These are phyloP conservation scores for Turritis glabra DNA, from an alignment of 345 rosid species.

Conservation along the genomic window DNA sequence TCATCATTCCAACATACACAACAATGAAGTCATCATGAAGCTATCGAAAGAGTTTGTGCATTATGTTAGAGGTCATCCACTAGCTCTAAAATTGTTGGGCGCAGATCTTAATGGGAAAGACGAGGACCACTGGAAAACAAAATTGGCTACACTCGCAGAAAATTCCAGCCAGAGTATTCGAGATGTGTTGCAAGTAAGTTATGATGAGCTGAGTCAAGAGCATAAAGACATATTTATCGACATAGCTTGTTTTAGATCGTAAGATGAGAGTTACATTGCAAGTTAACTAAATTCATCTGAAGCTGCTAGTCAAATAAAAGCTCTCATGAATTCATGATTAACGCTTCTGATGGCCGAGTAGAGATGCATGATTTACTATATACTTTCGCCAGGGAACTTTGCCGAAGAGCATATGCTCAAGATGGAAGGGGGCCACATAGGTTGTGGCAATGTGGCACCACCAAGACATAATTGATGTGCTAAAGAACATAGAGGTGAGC, in stretches of 20 bases:
- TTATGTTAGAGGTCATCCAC: conserved; percentile 37
- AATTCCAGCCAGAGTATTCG: conserved; percentile 19
- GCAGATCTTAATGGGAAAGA: neutral
- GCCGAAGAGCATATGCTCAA: neutral
- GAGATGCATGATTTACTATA: conserved; percentile 39
- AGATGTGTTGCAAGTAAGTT: conserved; percentile 30
- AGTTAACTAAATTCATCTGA: conserved; percentile 23
- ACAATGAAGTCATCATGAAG: neutral
- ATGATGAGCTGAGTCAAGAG: conserved; percentile 22
- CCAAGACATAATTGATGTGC: neutral
- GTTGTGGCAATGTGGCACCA: too few species aligned
- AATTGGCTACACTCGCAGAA: neutral
- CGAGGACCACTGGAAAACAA: conserved; percentile 23
- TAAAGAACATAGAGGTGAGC: too few species aligned
- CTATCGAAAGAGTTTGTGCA: conserved; percentile 12
- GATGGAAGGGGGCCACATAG: neutral
- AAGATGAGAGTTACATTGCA: neutral
- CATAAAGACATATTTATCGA: conserved; percentile 37
- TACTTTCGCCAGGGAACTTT: conserved; percentile 13
- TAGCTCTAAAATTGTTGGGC: conserved; percentile 40
- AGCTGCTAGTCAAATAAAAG: neutral
- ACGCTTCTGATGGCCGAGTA: neutral
- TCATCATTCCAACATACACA: neutral
- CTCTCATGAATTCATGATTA: conserved; percentile 28
- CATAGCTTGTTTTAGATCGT: conserved; percentile 40